Conservation (phyloP, 2,329 filamentous ascomycete species). For the Nothophoma quercina region DNA sequence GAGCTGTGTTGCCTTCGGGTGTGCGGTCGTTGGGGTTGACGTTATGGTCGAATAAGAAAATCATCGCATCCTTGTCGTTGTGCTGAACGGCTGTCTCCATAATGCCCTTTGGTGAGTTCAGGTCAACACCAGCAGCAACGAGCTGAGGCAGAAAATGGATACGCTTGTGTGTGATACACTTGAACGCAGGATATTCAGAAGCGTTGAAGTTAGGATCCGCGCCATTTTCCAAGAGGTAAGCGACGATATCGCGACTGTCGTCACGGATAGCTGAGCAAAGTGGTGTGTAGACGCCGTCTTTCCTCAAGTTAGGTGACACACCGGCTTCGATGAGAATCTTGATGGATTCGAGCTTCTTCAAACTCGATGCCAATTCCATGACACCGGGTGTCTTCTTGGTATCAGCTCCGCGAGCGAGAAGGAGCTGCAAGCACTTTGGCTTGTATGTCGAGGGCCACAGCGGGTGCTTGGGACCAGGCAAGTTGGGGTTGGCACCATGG, state of each 20-base stretch:
- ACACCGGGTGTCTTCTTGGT: conserved; percentile 67
- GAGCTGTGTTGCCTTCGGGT: conserved; percentile 65
- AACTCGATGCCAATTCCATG: conserved; percentile 69
- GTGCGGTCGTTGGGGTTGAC: conserved; percentile 68
- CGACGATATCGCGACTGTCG: conserved; percentile 67
- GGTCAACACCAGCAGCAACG: conserved; percentile 64
- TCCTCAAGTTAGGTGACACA: conserved; percentile 68
- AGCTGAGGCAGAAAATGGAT: conserved; percentile 67
- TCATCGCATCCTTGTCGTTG: conserved; percentile 67
- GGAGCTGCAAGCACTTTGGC: conserved; percentile 63
- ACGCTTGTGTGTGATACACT: conserved; percentile 72
- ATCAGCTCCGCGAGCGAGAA: conserved; percentile 68
- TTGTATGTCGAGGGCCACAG: conserved; percentile 71
- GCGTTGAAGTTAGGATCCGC: conserved; percentile 64
- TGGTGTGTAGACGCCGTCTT: conserved; percentile 72
- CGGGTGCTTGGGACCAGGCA: conserved; percentile 73
- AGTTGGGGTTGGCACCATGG: conserved; percentile 70
- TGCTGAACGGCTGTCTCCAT: conserved; percentile 69
- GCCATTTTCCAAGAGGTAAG: conserved; percentile 63
- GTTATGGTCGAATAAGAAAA: conserved; percentile 67
- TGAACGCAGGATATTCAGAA: conserved; percentile 71
- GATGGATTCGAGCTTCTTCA: conserved; percentile 70
- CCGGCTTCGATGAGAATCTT: conserved; percentile 64
- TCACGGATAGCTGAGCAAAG: conserved; percentile 74
- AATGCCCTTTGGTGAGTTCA: conserved; percentile 69